phyloP scores from a whole-genome alignment of 2,329 filamentous ascomycete genomes.

The Xylaria arbuscula region DNA sequence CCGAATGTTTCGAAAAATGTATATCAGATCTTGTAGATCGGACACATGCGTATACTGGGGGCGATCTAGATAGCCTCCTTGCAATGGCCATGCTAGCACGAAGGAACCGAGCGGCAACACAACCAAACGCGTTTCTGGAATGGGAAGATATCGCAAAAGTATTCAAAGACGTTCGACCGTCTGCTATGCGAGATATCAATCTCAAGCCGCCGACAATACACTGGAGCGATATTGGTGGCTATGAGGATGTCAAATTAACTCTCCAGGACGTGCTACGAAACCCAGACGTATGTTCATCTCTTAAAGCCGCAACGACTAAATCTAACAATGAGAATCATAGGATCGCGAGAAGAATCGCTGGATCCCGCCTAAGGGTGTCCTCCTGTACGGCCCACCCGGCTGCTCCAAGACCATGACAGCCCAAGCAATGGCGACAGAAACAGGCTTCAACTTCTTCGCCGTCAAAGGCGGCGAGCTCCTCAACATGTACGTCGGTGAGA shows the following conservation, averaged over 20 bases:
- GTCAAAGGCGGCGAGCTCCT: conserved; percentile 94
- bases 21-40: conserved; percentile 73
- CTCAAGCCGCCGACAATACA: conserved; percentile 86
- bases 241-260: conserved; percentile 76
- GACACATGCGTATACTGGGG: conserved; percentile 88
- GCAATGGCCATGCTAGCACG: conserved; percentile 56
- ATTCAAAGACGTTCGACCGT: conserved; percentile 77
- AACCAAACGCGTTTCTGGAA: conserved; percentile 37
- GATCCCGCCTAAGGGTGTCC: conserved; percentile 79
- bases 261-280: conserved; percentile 62
- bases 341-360: conserved; percentile 53
- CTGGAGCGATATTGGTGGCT: conserved; percentile 91
- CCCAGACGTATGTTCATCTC: conserved; percentile 46
- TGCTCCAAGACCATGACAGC: conserved; percentile 95
- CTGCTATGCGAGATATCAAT: conserved; percentile 89
- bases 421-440: conserved; percentile 90
- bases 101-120: conserved; percentile 41
- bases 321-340: conserved; percentile 41
- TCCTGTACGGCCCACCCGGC: conserved; percentile 92
- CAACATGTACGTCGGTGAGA: conserved; percentile 97
- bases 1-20: conserved; percentile 62
- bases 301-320: neutral
- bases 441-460: conserved; percentile 91
- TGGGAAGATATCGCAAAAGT: conserved; percentile 72
- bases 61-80: conserved; percentile 77